phyloP scores from a whole-genome alignment of 164 flowering plant genomes.

The Malania oleifera region DNA sequence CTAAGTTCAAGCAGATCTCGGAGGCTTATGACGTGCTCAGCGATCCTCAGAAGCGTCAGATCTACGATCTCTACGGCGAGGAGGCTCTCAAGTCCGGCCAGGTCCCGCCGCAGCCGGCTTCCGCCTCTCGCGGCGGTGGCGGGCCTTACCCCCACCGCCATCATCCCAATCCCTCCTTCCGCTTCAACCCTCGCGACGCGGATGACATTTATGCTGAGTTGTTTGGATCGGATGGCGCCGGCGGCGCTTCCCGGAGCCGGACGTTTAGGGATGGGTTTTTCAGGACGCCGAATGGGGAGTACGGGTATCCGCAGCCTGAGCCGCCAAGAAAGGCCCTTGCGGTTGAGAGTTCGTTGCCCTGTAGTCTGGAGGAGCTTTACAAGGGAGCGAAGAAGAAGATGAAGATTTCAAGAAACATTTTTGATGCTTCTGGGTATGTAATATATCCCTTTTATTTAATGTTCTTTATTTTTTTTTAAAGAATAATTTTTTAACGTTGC shows the following conservation, averaged over 20 bases:
- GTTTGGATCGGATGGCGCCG: slow-evolving; percentile 40
- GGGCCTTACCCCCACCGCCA: slow-evolving; percentile 2
- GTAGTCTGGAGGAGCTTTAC: slow-evolving; percentile 61
- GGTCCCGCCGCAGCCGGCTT: slow-evolving; percentile 32
- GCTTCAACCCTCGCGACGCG: slow-evolving; percentile 59
- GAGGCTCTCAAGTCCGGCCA: slow-evolving; percentile 69
- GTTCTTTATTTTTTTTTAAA: background rate
- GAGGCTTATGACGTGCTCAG: slow-evolving; percentile 76
- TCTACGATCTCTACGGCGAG: slow-evolving; percentile 80
- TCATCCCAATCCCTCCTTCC: slow-evolving; percentile 32
- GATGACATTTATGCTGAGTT: slow-evolving; percentile 74
- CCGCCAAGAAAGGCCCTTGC: slow-evolving; percentile 31
- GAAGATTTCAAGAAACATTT: slow-evolving; percentile 50
- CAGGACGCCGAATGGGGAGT: slow-evolving; percentile 25
- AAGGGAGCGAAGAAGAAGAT: slow-evolving; percentile 64
- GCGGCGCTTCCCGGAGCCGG: slow-evolving; percentile 15
- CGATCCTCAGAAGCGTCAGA: slow-evolving; percentile 81
- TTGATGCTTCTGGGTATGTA: slow-evolving; percentile 56
- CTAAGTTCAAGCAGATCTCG: slow-evolving; percentile 76
- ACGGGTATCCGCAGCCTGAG: slow-evolving; percentile 6
- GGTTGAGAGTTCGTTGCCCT: slow-evolving; percentile 44
- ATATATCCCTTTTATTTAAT: background rate
- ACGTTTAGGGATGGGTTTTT: slow-evolving; percentile 26
- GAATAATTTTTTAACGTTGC: too few relatives aligned
- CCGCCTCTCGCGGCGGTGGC: slow-evolving; percentile 17